Evolutionary conservation across 805 yeast species (phyloP).

Genomic region (Schwanniomyces occidentalis): DNA sequence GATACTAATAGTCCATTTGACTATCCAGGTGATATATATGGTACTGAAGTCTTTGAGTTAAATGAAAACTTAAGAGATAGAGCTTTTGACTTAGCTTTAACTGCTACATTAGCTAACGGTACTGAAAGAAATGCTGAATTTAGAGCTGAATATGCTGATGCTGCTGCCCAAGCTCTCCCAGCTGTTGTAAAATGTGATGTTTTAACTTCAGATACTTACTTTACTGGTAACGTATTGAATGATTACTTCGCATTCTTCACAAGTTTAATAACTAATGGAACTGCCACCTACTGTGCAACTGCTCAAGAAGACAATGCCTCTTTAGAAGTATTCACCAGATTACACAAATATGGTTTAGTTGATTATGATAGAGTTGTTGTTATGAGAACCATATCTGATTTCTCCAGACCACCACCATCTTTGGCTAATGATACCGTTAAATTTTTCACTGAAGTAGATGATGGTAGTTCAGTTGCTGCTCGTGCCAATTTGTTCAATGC

Average conservation of each 20-base stretch:
- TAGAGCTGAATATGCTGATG: slow-evolving; percentile 48
- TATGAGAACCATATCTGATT: slow-evolving; percentile 63
- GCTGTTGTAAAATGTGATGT: slow-evolving; percentile 55
- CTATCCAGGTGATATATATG: slow-evolving; percentile 57
- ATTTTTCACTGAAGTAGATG: slow-evolving; percentile 49
- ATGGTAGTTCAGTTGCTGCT: slow-evolving; percentile 54
- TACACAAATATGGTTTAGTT: slow-evolving; percentile 52
- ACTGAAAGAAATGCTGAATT: slow-evolving; percentile 43
- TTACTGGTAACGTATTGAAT: slow-evolving; percentile 52
- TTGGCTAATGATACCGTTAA: slow-evolving; percentile 44
- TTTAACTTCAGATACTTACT: slow-evolving; percentile 61
- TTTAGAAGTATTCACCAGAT: slow-evolving; percentile 58
- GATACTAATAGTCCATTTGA: slow-evolving; percentile 50
- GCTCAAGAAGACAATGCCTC: slow-evolving; percentile 72
- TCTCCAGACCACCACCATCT: slow-evolving; percentile 52
- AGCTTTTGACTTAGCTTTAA: slow-evolving; percentile 52
- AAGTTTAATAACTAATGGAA: slow-evolving; percentile 53
- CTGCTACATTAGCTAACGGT: slow-evolving; percentile 47
- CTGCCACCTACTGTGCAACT: slow-evolving; percentile 58
- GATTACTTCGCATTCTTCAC: slow-evolving; percentile 52
- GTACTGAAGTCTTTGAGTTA: slow-evolving; percentile 65
- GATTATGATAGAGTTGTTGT: slow-evolving; percentile 59
- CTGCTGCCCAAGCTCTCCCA: slow-evolving; percentile 53
- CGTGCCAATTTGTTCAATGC: slow-evolving; percentile 53
- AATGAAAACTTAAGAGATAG: slow-evolving; percentile 59